A percentile compares a stretch with the other conserved stretches of the same genome.
Evolutionary conservation across 1,139 yeast genomes (phyloP).

Genomic region (Pichia sp.): DNA sequence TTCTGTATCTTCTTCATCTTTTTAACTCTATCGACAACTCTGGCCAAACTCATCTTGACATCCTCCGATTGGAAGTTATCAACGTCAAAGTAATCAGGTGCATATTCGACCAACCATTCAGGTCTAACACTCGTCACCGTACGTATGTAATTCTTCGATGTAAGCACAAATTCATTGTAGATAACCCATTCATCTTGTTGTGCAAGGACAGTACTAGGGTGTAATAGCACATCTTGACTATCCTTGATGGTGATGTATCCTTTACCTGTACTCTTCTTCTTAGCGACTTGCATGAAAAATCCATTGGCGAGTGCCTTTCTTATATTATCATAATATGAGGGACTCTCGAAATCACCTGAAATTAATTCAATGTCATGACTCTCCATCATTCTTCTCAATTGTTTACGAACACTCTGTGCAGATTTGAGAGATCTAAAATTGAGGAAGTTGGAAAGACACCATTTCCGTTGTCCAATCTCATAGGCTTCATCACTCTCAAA

Average conservation of each 20-base stretch:
- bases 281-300: slow-evolving; percentile 97
- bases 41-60: slow-evolving; percentile 70
- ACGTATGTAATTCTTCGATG: slow-evolving; percentile 87
- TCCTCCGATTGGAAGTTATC: slow-evolving; percentile 76
- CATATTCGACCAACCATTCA: slow-evolving; percentile 82
- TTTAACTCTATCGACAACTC: slow-evolving; percentile 49
- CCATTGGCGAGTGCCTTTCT: slow-evolving; percentile 89
- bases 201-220: slow-evolving; percentile 85
- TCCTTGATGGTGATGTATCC: slow-evolving; percentile 88
- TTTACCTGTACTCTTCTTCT: slow-evolving; percentile 65
- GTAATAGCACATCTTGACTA: slow-evolving; percentile 90
- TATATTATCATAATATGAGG: slow-evolving; percentile 62
- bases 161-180: slow-evolving; percentile 90
- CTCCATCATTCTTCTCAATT: slow-evolving; percentile 77
- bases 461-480: slow-evolving; percentile 52
- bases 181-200: slow-evolving; percentile 89
- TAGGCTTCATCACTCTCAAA: slow-evolving; percentile 68
- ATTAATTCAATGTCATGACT: slow-evolving; percentile 66
- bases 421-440: slow-evolving; percentile 75
- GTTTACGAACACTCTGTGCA: slow-evolving; percentile 81
- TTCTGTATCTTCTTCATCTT: slow-evolving; percentile 32
- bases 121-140: slow-evolving; percentile 92
- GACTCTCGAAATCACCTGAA: slow-evolving; percentile 64
- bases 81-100: slow-evolving; percentile 78
- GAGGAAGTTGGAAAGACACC: slow-evolving; percentile 91